Percentiles rank a stretch among this genome's conserved stretches.
Conservation (phyloP, 805 yeast genomes). For the Jamesozyma spencerorum region DNA sequence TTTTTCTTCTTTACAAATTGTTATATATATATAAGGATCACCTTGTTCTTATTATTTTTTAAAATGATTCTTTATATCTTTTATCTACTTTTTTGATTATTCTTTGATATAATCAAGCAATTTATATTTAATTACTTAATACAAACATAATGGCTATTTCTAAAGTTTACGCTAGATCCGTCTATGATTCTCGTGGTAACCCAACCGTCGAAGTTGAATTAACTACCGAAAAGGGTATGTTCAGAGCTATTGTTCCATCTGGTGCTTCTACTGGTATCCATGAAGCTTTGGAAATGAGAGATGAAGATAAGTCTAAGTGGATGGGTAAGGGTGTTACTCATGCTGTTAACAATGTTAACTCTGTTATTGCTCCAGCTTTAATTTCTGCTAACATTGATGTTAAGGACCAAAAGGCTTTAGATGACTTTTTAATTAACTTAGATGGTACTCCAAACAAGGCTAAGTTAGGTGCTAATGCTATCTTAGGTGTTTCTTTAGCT, state of each 20-base stretch:
- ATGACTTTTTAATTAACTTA: conserved; percentile 72
- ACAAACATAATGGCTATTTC: conserved; percentile 64
- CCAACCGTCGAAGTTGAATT: conserved; percentile 99
- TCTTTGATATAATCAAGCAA: conserved; percentile 14
- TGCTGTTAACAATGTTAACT: conserved; percentile 95
- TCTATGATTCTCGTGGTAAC: conserved; percentile 99
- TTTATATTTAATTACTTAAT: conserved; percentile 9
- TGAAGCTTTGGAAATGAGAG: conserved; percentile 98
- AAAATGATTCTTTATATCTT: not conserved
- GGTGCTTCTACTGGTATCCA: conserved; percentile 99
- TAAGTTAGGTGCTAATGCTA: conserved; percentile 97
- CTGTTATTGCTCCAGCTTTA: conserved; percentile 88
- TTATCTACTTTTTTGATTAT: conserved; percentile 2
- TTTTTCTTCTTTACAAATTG: not conserved
- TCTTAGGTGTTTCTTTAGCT: conserved; percentile 95
- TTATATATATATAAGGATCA: conserved; percentile 1
- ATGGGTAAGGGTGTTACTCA: conserved; percentile 96
- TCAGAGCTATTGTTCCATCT: conserved; percentile 97
- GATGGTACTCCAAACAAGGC: conserved; percentile 98
- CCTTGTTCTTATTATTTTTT: not conserved
- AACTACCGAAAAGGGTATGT: conserved; percentile 82
- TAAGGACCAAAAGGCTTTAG: conserved; percentile 77
- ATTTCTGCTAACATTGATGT: conserved; percentile 74
- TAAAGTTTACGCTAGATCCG: conserved; percentile 88
- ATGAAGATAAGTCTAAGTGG: conserved; percentile 96